These are phyloP conservation scores for Candida corydali DNA, from an alignment of 805 yeast genomes.

Conservation along the genomic window DNA sequence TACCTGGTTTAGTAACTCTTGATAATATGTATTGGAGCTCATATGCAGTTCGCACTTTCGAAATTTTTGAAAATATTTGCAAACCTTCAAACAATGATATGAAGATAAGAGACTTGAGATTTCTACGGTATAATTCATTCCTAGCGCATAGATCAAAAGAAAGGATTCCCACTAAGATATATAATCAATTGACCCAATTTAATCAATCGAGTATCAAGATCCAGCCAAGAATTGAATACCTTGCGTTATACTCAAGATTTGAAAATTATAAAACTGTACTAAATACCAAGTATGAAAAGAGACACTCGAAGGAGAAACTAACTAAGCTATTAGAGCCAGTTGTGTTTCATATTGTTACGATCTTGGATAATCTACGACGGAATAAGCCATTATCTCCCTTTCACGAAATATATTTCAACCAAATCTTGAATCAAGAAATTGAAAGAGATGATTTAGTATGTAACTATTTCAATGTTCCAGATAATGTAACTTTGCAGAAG, in stretches of 20 bases:
- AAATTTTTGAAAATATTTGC: neutral
- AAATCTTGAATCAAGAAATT: neutral
- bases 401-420: neutral
- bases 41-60: slow-evolving; percentile 2
- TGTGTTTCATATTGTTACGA: slow-evolving; percentile 11
- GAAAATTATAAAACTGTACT: neutral
- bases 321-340: slow-evolving; percentile 13
- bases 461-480: neutral
- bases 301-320: slow-evolving; percentile 1
- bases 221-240: slow-evolving; percentile 7
- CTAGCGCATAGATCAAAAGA: slow-evolving; percentile 7
- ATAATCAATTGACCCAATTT: slow-evolving; percentile 4
- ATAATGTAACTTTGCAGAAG: neutral
- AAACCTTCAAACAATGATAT: slow-evolving; percentile 1
- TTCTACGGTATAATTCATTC: slow-evolving; percentile 5
- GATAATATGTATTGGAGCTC: slow-evolving; percentile 7
- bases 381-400: neutral
- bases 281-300: neutral
- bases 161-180: slow-evolving; percentile 7
- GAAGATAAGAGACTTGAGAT: neutral
- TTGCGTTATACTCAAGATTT: slow-evolving; percentile 3
- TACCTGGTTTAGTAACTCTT: slow-evolving; percentile 6
- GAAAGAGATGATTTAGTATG: neutral
- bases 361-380: slow-evolving; percentile 5
- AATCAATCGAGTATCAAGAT: neutral